Evolutionary conservation across 768 basidiomycete genomes (phyloP), one percentile per base, ranked within the genome.

Genomic region (Asterophora lycoperdoides): DNA sequence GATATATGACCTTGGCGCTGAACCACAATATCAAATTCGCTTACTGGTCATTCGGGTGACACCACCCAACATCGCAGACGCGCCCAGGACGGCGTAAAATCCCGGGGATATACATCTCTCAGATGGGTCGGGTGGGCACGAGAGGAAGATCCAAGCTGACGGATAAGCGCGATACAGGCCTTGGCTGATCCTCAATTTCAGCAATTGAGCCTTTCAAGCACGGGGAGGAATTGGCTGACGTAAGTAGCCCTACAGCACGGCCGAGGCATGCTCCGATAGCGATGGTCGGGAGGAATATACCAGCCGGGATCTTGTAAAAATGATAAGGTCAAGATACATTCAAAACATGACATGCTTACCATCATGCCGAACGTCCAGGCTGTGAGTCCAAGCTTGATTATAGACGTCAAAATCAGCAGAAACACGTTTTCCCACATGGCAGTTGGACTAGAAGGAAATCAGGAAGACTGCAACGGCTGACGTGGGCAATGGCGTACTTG

Each of bases 321-420:
- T 3, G 3, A 6, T 23, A 23, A 23, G 32, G 34, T 19, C 29
- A 20, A 30, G 19, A 42, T 40, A 5, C 17, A 28, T 41, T 17
- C 15, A 48, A 35, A 23, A 20, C 17, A 17, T 2, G 29, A 45
- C 18, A 15, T 14, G n/a, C 10, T 48, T 54, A 84, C 85, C 80
- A 81, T 83, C 80, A 86, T 84, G 17, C 86, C 86, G 60, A 88
- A 88, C 6, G 85, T 86, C 83, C 84, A 87, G 6, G 83, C 78
- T 23, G 86, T 87, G 17, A 87, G 64, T 1, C 71, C 66, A 19
- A 86, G 59, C 58, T 88, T 88, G 46, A 81, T 67, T 2, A 69
- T 61, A 1, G 84, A 82, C 0, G 85, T 85, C 11, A 86, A 63
- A 20, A 81, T 62, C 5, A 88, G 69, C 7, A 87, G 66, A 56